Base-by-base conservation (phyloP, 768 basidiomycete species). In the Sutorius australiensis region DNA sequence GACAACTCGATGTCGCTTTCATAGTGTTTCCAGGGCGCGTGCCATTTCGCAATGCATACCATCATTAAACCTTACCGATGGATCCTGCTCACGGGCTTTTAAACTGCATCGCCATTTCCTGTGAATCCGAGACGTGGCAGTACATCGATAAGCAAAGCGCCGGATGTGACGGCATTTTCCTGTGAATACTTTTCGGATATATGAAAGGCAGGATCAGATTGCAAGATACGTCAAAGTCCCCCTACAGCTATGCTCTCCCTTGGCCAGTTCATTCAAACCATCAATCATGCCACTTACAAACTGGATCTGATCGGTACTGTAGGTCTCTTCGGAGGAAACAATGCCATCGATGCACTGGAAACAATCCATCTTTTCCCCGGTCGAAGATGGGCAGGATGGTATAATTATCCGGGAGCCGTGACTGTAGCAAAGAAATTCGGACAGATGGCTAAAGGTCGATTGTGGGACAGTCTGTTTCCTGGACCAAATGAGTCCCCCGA, bases 351-450 rank as follows among this genome's bases (percentile, higher is more conserved):
- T 24, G 72, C 71, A 10, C 60, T 71, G 24, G 52, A 57, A 38
- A 64, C 67, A 1, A 67, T 73, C n/a, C 71, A 71, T 33, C 9
- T 72, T 19, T 64, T 63, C 53, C 33, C 59, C 24, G 60, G 63
- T 28, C 64, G 68, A 44, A 63, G 57, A 21, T 71, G 66, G 71
- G 55, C 58, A 2, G 71, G 71, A 34, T 73, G 68, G 68, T 72
- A 72, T 55, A 72, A 72, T 50, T 68, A 71, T 33, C 64, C 72
- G 4, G 72, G 72, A 14, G 40, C 66, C 31, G 57, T 59, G 34
- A 56, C 54, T 6, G 63, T 73, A 9, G 72, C 67, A 32, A 72
- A 60, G 51, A 58, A 44, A 17, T 72, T 66, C 40, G 70, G 72
- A 6, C 57, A 61, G 33, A 64, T 72, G 45, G 65, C 67, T n/a